phyloP scores from a whole-genome alignment of 371 early-diverging fungal species.

The Mucor racemosus region DNA sequence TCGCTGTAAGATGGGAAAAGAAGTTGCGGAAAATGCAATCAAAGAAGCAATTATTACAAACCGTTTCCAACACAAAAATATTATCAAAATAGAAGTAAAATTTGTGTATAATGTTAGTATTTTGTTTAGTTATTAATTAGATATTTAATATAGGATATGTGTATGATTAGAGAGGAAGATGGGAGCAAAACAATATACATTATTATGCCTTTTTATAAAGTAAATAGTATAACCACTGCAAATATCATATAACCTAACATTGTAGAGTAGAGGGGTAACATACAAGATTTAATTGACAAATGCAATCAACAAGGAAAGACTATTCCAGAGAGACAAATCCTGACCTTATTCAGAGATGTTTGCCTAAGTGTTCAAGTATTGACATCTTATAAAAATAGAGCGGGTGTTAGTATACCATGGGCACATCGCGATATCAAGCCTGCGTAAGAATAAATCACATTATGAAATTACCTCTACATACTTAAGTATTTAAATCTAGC shows the following conservation, averaged over 20 bases:
- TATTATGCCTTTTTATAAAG: slow-evolving; percentile 69
- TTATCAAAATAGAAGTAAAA: slow-evolving; percentile 68
- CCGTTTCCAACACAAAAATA: slow-evolving; percentile 69
- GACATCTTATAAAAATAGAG: slow-evolving; percentile 59
- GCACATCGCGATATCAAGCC: slow-evolving; percentile 86
- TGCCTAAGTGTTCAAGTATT: slow-evolving; percentile 66
- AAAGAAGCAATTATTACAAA: slow-evolving; percentile 71
- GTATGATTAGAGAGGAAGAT: slow-evolving; percentile 61
- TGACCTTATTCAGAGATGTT: slow-evolving; percentile 62
- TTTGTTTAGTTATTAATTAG: not conserved
- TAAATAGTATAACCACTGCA: slow-evolving; percentile 12
- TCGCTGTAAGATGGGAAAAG: slow-evolving; percentile 65
- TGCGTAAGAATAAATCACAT: slow-evolving; percentile 51
- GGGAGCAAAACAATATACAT: slow-evolving; percentile 69
- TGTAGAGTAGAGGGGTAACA: slow-evolving; percentile 55
- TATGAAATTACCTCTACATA: not conserved
- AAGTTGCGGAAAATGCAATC: slow-evolving; percentile 62
- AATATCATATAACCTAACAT: not conserved
- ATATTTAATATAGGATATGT: slow-evolving; percentile 56
- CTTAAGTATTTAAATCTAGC: slow-evolving; percentile 22
- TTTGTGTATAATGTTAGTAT: not conserved
- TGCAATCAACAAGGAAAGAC: slow-evolving; percentile 47
- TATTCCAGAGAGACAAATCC: slow-evolving; percentile 63
- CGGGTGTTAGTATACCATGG: slow-evolving; percentile 56
- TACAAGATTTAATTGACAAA: slow-evolving; percentile 61